Percentiles rank a stretch among this genome's conserved stretches.
These are phyloP conservation scores for Dentipellis fragilis DNA, from an alignment of 768 basidiomycete genomes.

Conservation along the genomic window DNA sequence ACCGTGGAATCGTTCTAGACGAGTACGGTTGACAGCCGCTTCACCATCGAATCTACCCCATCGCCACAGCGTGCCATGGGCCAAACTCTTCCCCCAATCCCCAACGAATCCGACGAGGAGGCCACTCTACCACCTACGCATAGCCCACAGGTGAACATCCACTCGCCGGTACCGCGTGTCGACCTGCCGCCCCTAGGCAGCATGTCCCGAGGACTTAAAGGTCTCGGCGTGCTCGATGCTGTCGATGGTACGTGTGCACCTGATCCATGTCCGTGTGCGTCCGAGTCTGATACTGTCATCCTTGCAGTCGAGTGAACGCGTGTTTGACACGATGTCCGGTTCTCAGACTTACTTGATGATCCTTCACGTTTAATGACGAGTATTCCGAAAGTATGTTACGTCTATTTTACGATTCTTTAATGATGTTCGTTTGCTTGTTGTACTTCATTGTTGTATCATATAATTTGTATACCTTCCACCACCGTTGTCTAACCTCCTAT, in stretches of 20 bases:
- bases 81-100: not conserved
- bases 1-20: not conserved
- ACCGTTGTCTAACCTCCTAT: no score
- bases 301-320: not conserved
- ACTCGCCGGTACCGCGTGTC: not conserved
- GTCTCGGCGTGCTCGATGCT: not conserved
- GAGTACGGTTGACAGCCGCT: not conserved
- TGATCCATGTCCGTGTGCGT: not conserved
- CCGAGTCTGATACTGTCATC: not conserved
- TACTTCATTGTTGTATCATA: no score
- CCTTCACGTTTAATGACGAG: no score
- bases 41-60: not conserved
- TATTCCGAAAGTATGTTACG: no score
- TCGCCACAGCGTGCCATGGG: not conserved
- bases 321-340: no score
- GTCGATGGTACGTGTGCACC: not conserved
- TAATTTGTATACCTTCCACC: no score
- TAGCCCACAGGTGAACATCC: not conserved
- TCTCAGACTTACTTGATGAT: no score
- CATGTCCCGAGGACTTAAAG: not conserved
- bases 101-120: not conserved
- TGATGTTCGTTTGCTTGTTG: no score
- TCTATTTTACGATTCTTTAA: no score
- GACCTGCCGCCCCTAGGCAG: not conserved
- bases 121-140: not conserved